phyloP scores from a whole-genome alignment of 2,329 filamentous ascomycete species.

The Trichoderma polysporum region DNA sequence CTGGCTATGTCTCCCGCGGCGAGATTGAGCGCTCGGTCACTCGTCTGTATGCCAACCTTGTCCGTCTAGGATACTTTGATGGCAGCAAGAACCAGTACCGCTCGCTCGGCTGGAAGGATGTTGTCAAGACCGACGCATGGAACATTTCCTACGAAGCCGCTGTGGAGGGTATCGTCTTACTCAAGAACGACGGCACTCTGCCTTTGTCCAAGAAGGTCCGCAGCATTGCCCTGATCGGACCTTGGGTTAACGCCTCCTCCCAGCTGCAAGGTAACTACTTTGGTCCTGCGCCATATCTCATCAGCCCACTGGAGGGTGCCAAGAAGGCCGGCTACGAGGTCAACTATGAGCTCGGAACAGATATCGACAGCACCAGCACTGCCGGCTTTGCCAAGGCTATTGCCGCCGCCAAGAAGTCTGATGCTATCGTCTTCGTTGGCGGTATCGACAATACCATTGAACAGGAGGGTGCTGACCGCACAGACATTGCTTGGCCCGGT shows the following conservation, averaged over 20 bases:
- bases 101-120: slow-evolving; percentile 50
- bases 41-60: slow-evolving; percentile 18
- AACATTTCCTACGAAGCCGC: slow-evolving; percentile 42
- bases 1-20: slow-evolving; percentile 16
- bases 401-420: slow-evolving; percentile 41
- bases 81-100: slow-evolving; percentile 9
- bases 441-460: slow-evolving; percentile 56
- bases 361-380: not conserved
- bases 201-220: slow-evolving; percentile 38
- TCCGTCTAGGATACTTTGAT: slow-evolving; percentile 20
- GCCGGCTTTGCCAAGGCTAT: slow-evolving; percentile 29
- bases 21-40: slow-evolving; percentile 19
- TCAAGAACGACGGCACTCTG: slow-evolving; percentile 63
- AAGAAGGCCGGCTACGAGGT: slow-evolving; percentile 6
- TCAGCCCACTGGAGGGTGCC: slow-evolving; percentile 52
- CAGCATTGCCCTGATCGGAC: slow-evolving; percentile 30
- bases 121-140: slow-evolving; percentile 33
- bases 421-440: slow-evolving; percentile 53
- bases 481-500: slow-evolving; percentile 49
- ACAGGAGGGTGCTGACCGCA: slow-evolving; percentile 51
- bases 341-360: slow-evolving; percentile 4
- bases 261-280: slow-evolving; percentile 31
- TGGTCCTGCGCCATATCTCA: slow-evolving; percentile 52
- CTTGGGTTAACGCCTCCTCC: slow-evolving; percentile 32
- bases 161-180: slow-evolving; percentile 57